Evolutionary conservation across 2,329 filamentous ascomycete species (phyloP), one percentile per base, ranked within the genome.

Genomic region (Pseudofabraea citricarpa): DNA sequence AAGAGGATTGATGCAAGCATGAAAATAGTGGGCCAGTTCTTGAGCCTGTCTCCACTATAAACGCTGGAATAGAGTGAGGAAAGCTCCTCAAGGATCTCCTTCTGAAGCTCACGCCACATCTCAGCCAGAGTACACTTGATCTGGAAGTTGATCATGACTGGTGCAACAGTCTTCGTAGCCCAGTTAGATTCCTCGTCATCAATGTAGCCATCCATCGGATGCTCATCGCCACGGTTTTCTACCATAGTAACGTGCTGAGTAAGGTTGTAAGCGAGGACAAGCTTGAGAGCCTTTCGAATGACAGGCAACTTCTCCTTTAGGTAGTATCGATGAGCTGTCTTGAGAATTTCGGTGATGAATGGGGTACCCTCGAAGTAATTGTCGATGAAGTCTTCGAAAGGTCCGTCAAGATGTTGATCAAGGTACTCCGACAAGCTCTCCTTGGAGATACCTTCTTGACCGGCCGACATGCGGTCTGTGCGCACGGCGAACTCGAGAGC

Each of bases 111-210:
- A 53, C 91, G 90, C 91, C 91, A 97, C 88, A 96, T 94, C 60
- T 94, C 90, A 53, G 90, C 91, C 70, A 97, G 83, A 43, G 90
- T 90, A 59, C 87, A 93, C 78, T 97, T 97, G 74, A 97, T 90
- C 72, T 96, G 89, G 79, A 96, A 96, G 74, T 96, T 97, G 79
- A 97, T 94, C 90, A 97, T 95, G 62, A 96, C 90, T 10, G 91
- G 91, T 13, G 91, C 91, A 50, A 95, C 83, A 26, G 85, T 90
- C 73, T 91, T 91, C 60, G 90, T 90, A 57, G 79, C 85, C 74
- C 85, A 96, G 64, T 88, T 93, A 53, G 89, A 95, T 42, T 84
- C 79, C 58, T 87, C 81, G 58, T 93, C 87, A 40, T 91, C 82
- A 52, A 97, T 91, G 70, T 87, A 85, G 52, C 90, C 91, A 43